Evolutionary conservation across 108 stramenopile species (phyloP).

Genomic region (Stephanodiscus minutulus): DNA sequence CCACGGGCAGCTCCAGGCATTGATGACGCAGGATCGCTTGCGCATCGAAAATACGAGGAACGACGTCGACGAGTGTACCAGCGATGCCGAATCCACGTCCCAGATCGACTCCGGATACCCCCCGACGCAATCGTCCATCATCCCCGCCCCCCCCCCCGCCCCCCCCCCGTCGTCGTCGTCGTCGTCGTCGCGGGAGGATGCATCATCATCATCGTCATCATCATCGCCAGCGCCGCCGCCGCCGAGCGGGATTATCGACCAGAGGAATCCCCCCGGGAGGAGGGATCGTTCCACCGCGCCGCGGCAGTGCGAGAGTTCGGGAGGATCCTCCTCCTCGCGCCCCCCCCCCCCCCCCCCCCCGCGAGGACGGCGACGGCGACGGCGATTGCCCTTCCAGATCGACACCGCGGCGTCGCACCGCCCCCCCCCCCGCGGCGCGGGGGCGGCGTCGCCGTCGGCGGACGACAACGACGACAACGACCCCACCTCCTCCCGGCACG

Average conservation of each 20-base stretch:
- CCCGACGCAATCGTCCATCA: background rate
- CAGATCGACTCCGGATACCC: constrained; percentile 17
- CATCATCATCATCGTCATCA: too few relatives aligned
- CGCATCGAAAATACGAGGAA: constrained; percentile 10
- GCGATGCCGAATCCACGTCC: constrained; percentile 17
- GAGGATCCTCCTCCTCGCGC: too few relatives aligned
- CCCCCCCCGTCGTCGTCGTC: too few relatives aligned
- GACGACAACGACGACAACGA: too few relatives aligned
- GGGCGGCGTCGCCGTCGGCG: too few relatives aligned
- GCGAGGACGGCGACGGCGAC: too few relatives aligned
- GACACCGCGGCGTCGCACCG: constrained; percentile 36
- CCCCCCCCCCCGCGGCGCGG: too few relatives aligned
- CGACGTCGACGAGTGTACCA: constrained; percentile 5
- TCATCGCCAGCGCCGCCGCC: too few relatives aligned
- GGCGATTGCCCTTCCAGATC: background rate
- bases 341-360: too few relatives aligned
- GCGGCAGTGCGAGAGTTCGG: constrained; percentile 13
- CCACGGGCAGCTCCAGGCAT: constrained; percentile 44
- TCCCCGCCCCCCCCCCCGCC: too few relatives aligned
- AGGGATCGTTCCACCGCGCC: constrained; percentile 10
- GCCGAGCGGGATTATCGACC: constrained; percentile 22
- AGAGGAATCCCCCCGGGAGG: constrained; percentile 34
- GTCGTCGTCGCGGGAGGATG: too few relatives aligned
- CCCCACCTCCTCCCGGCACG: too few relatives aligned
- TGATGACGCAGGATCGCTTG: constrained; percentile 35